A percentile compares a stretch with the other conserved stretches of the same genome.
Conservation (phyloP, 2,329 filamentous ascomycete genomes). For the Stachybotrys elegans region DNA sequence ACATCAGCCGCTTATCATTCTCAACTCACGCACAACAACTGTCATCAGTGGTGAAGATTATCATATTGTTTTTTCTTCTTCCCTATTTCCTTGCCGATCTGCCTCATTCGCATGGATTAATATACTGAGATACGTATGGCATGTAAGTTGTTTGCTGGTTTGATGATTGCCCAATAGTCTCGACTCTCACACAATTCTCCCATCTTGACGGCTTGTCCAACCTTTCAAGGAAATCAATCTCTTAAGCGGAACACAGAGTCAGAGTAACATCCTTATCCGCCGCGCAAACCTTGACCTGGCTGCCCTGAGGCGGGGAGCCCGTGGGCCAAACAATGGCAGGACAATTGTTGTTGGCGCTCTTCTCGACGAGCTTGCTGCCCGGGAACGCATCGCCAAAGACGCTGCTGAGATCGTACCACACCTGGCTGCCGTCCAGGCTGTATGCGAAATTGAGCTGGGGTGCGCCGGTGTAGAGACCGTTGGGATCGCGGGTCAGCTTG, state of each 20-base stretch:
- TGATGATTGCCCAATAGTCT: too few species aligned
- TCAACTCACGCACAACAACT: too few species aligned
- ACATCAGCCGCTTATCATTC: too few species aligned
- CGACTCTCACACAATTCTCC: too few species aligned
- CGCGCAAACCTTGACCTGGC: conserved; percentile 32
- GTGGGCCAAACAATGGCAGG: conserved; percentile 28
- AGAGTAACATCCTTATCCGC: conserved; percentile 25
- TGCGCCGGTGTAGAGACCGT: conserved; percentile 33
- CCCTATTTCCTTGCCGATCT: too few species aligned
- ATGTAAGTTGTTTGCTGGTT: too few species aligned
- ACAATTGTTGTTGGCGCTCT: conserved; percentile 24
- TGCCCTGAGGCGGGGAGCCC: conserved; percentile 28
- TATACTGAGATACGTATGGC: too few species aligned
- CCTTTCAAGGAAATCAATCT: too few species aligned
- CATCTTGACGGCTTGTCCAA: too few species aligned
- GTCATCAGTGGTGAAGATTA: too few species aligned
- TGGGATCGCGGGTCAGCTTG: conserved; percentile 27
- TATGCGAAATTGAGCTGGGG: conserved; percentile 35
- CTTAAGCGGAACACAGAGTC: conserved; percentile 25
- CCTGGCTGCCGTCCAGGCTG: conserved; percentile 24
- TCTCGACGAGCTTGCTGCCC: conserved; percentile 25
- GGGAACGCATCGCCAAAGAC: conserved; percentile 34
- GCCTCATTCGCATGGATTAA: too few species aligned
- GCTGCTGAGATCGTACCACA: conserved; percentile 36
- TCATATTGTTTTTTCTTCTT: too few species aligned